Evolutionary conservation across 169 alveolate species (phyloP).

Genomic region (Plasmodium berghei): DNA sequence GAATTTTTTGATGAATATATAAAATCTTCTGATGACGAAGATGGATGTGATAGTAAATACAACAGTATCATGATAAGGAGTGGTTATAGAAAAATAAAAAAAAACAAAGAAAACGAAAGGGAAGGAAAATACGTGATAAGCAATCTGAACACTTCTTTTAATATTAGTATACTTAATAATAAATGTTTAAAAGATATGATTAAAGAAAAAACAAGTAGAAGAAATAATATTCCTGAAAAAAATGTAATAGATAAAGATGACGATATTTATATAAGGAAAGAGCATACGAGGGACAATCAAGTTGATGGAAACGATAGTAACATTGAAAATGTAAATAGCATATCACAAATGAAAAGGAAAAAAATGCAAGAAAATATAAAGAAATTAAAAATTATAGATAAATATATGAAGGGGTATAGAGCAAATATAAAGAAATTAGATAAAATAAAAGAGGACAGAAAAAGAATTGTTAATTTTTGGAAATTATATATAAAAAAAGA

Average conservation of each 20-base stretch:
- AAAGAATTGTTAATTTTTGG: conserved; percentile 53
- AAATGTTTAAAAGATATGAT: neutral
- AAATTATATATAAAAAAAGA: conserved; percentile 27
- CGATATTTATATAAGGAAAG: no score
- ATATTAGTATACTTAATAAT: neutral
- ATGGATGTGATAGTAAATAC: neutral
- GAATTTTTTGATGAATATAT: conserved; percentile 53
- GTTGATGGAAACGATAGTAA: neutral
- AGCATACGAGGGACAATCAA: no score
- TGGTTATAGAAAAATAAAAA: neutral
- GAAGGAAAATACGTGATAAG: neutral
- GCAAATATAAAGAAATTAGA: conserved; percentile 9
- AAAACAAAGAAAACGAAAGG: neutral
- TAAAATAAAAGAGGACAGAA: conserved; percentile 37
- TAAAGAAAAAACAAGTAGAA: neutral
- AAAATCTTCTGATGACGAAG: conserved; percentile 63
- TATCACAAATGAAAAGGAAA: neutral
- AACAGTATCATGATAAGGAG: neutral
- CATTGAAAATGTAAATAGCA: neutral
- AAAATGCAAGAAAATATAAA: conserved; percentile 5
- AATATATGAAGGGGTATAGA: conserved; percentile 22
- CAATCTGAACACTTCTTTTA: no score
- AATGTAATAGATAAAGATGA: neutral
- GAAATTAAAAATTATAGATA: conserved; percentile 22
- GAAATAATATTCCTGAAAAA: neutral